Base-by-base conservation (phyloP, 257 asterid genomes). In the Avicennia marina region DNA sequence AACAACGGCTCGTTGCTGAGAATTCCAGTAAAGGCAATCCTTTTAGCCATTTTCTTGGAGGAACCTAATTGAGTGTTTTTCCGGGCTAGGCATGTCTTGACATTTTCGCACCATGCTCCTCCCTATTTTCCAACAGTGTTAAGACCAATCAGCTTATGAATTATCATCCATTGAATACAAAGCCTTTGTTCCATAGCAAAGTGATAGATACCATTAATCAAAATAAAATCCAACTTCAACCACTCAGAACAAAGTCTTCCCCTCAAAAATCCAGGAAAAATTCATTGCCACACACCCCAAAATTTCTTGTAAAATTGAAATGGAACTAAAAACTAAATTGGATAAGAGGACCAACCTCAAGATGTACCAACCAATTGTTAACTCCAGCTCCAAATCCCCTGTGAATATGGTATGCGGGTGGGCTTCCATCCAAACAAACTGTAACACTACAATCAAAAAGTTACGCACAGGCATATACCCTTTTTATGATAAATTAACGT, bases 61-160 rank as follows among this genome's bases (percentile, higher is more conserved):
- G 98, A 91, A 43, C 95, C 98, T 51, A 83, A 51, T 2, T 78
- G 75, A 22, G 72, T 68, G 42, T 24, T 54, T 27, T 19, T 83
- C 7, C 90, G 81, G 0, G 63, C 76, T 12, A 83, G 69, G 58
- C 95, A 91, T 29, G 71, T 71, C 6, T 85, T 64, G 2, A 46
- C 71, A 32, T 82, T 85, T 58, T 81, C 79, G 80, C 98, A 88
- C 98, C 98, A 91, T 41, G 81, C 96, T 63, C 98, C 98, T 73
- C 96, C 98, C 98, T 91, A 71, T 33, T 53, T 29, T n/a, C n/a
- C 29, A 52, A 38, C 2, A 11, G 10, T 4, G 7, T 7, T 11
- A 13, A 36, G 43, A 25, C 13, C 34, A 43, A 19, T 29, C 17
- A 66, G 18, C 21, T 52, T 26, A 4, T 46, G 16, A 43, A 45